Evolutionary conservation across 2,329 filamentous ascomycete species (phyloP).

Genomic region (Hypomyces rosellus): DNA sequence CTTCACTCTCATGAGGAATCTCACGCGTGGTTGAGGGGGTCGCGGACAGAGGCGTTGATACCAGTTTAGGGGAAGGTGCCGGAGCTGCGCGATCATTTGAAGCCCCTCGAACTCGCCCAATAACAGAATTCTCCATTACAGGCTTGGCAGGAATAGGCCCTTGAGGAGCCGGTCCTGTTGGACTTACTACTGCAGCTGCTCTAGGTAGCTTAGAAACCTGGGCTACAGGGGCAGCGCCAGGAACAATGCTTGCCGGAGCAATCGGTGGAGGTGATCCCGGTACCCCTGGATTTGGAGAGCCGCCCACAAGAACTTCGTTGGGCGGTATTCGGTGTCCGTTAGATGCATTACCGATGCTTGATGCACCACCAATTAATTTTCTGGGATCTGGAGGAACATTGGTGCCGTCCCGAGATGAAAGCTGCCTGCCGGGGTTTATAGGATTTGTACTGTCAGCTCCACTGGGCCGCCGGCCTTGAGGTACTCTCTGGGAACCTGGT

Average conservation of each 20-base stretch:
- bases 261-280: constrained; percentile 15
- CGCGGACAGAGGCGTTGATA: constrained; percentile 18
- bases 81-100: constrained; percentile 41
- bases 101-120: constrained; percentile 41
- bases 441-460: constrained; percentile 24
- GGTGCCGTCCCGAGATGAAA: constrained; percentile 46
- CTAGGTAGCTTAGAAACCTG: constrained; percentile 32
- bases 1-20: constrained; percentile 39
- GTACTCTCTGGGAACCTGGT: constrained; percentile 30
- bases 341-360: constrained; percentile 27
- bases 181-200: constrained; percentile 23
- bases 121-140: constrained; percentile 31
- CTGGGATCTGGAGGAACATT: constrained; percentile 45
- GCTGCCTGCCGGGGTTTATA: constrained; percentile 29
- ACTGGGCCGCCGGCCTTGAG: constrained; percentile 39
- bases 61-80: constrained; percentile 29
- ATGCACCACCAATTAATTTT: constrained; percentile 36
- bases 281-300: constrained; percentile 23
- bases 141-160: constrained; percentile 47
- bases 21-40: constrained; percentile 32
- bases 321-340: constrained; percentile 38
- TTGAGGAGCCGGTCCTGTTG: constrained; percentile 48
- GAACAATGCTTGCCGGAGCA: constrained; percentile 2
- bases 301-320: constrained; percentile 33
- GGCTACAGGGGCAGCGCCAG: constrained; percentile 13